Evolutionary conservation across 106 monocot species (phyloP).

Genomic region (Allium sativum): DNA sequence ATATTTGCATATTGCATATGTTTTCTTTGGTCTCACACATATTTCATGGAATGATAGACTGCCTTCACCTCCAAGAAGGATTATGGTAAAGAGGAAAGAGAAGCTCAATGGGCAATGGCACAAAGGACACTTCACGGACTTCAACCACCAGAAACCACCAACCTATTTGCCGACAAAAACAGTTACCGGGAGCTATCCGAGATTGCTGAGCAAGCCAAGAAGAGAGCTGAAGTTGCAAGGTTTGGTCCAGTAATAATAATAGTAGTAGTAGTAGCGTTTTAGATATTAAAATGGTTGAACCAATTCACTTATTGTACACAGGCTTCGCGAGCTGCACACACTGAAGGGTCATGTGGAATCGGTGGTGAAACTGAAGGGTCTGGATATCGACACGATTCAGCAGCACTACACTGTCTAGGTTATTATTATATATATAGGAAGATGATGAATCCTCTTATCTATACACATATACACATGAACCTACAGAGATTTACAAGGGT

Average conservation of each 20-base stretch:
- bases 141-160: conserved; percentile 33
- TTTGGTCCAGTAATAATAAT: conserved; percentile 7
- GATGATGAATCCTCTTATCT: too few relatives aligned
- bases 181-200: conserved; percentile 89
- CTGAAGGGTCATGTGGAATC: conserved; percentile 15
- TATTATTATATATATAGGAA: background rate
- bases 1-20: too few relatives aligned
- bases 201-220: conserved; percentile 89
- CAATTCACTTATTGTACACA: background rate
- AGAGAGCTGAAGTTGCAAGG: conserved; percentile 85
- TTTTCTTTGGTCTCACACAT: too few relatives aligned
- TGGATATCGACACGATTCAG: conserved; percentile 14
- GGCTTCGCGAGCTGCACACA: conserved; percentile 12
- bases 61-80: conserved; percentile 86
- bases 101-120: conserved; percentile 73
- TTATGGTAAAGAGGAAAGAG: conserved; percentile 69
- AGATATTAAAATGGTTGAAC: background rate
- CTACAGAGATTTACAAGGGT: background rate
- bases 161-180: conserved; percentile 66
- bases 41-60: conserved; percentile 17
- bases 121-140: conserved; percentile 83
- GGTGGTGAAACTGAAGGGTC: conserved; percentile 11
- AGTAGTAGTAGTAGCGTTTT: background rate
- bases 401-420: conserved; percentile 11
- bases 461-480: background rate